Evolutionary conservation across 805 yeast genomes (phyloP).

Genomic region (Saccharomycopsis olivae): DNA sequence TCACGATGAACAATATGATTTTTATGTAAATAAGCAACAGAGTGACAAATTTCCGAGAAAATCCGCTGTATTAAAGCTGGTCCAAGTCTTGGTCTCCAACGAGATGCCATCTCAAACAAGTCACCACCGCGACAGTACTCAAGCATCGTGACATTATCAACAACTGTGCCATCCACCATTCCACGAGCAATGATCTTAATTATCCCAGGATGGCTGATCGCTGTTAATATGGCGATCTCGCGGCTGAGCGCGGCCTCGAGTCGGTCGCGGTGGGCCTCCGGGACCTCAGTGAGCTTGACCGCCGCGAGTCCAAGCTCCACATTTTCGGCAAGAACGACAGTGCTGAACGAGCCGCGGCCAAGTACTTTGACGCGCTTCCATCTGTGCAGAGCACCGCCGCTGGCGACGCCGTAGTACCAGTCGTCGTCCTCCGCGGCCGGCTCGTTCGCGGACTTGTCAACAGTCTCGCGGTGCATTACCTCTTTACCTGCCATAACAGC

Average conservation of each 20-base stretch:
- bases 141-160: constrained; percentile 28
- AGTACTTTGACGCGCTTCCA: constrained; percentile 34
- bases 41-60: constrained; percentile 59
- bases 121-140: constrained; percentile 84
- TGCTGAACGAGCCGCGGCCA: constrained; percentile 64
- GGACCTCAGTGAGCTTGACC: constrained; percentile 48
- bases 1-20: constrained; percentile 78
- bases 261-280: constrained; percentile 22
- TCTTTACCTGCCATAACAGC: no score
- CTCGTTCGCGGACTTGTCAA: no score
- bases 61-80: constrained; percentile 46
- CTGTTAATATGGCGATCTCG: constrained; percentile 57
- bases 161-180: constrained; percentile 21
- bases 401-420: neutral
- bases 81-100: constrained; percentile 31
- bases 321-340: constrained; percentile 40
- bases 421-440: no score
- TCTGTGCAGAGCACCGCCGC: constrained; percentile 15
- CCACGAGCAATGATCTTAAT: constrained; percentile 45
- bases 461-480: no score
- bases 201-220: constrained; percentile 55
- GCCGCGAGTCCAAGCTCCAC: constrained; percentile 31
- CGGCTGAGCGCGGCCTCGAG: constrained; percentile 54
- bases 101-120: constrained; percentile 51
- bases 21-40: constrained; percentile 63